Base-by-base conservation (phyloP, 371 early-diverging fungal species). In the Globomyces sp. region DNA sequence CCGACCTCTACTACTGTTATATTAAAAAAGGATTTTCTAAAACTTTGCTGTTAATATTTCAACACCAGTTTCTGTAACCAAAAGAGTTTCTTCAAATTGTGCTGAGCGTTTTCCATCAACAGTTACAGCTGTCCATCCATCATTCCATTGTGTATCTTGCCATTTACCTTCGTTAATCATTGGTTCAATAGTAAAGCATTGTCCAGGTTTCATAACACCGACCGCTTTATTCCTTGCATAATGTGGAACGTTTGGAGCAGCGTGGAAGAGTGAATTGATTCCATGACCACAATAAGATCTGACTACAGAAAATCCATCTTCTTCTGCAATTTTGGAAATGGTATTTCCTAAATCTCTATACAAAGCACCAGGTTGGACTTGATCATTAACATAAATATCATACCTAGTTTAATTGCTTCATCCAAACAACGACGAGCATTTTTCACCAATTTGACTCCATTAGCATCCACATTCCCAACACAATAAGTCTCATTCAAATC, bases 71-170 rank as follows among this genome's bases (percentile, higher is more conserved):
- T 96, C 91, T 3, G 95, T 98, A 10, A 99, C 90, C 42, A 96
- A 82, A 62, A 99, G 75, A 6, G 96, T 95, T 74, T 99, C 95
- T 72, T 99, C 99, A 81, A 99, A 99, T 83, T 99, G 99, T 0
- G 99, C 98, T 34, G 94, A 93, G 48, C 95, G 85, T 74, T 94
- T 94, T 47, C 98, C 98, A 73, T 98, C 98, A 51, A 68, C 75
- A 4, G 98, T 98, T 6, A 89, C 90, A 0, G 89, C 90, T 5
- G 95, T 95, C 95, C 95, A 95, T 61, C 84, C 76, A 74, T 97
- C 96, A 11, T 90, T 88, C 95, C 96, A 93, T 49, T 82, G 86
- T 70, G 80, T 78, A 66, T 91, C 91, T 42, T 74, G 73, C 82
- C 82, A 92, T 4, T 76, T 65, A 37, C 82, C 96, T 73, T 91